A percentile compares a stretch with the other conserved stretches of the same genome.
Evolutionary conservation across 805 yeast genomes (phyloP).

Genomic region (Metschnikowia gelsemii): DNA sequence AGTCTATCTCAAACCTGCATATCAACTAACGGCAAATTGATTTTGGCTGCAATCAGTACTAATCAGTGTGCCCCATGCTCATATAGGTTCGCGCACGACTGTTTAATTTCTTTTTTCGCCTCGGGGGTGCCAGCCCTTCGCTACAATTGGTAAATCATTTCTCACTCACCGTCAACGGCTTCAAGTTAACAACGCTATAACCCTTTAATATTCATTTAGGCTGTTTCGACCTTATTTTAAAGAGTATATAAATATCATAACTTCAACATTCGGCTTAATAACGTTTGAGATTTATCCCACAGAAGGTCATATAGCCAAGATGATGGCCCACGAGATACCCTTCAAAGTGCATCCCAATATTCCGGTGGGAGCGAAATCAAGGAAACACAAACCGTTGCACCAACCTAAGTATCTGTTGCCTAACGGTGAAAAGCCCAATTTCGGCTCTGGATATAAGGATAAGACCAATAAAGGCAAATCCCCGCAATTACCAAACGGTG

Average conservation of each 20-base stretch:
- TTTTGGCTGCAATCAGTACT: too few relatives aligned
- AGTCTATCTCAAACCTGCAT: constrained; percentile 1
- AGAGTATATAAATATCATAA: not conserved
- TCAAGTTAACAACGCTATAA: not conserved
- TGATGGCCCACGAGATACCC: constrained; percentile 35
- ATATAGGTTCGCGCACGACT: constrained; percentile 5
- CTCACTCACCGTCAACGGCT: not conserved
- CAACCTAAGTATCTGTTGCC: constrained; percentile 25
- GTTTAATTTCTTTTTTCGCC: constrained; percentile 3
- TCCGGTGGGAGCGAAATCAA: constrained; percentile 16
- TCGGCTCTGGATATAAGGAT: constrained; percentile 18
- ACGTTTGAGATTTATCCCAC: not conserved
- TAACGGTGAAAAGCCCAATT: constrained; percentile 32
- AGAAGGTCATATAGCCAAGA: constrained; percentile 9
- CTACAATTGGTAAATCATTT: not conserved
- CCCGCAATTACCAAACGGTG: constrained; percentile 28
- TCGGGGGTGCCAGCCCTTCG: constrained; percentile 3
- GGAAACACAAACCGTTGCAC: constrained; percentile 18
- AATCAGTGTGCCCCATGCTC: not conserved
- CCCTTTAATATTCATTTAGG: not conserved
- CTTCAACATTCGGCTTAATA: not conserved
- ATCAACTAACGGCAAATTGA: not conserved
- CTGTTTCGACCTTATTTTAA: not conserved
- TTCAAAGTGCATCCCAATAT: constrained; percentile 23
- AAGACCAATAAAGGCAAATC: constrained; percentile 12